Evolutionary conservation across 2,329 filamentous ascomycete genomes (phyloP).

Genomic region (Fusarium staphyleae): DNA sequence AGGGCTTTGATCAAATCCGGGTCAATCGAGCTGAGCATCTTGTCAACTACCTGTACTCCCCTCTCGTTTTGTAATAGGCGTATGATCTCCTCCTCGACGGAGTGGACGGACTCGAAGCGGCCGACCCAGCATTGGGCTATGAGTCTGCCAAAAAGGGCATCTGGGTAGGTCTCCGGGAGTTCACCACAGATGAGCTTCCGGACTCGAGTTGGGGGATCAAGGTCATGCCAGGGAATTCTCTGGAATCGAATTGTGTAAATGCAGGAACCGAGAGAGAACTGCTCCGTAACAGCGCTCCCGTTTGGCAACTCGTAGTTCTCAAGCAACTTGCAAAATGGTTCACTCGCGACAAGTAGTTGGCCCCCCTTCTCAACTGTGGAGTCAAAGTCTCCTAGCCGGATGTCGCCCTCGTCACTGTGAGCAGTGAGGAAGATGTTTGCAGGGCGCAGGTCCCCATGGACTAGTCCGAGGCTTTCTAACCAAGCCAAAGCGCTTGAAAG

Average conservation of each 20-base stretch:
- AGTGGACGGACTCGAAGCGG: no score
- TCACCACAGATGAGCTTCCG: not conserved
- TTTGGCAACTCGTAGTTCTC: not conserved
- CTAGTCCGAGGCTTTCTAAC: no score
- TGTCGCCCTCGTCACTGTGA: constrained; percentile 2
- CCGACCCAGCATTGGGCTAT: not conserved
- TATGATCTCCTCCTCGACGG: no score
- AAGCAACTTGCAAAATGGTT: constrained; percentile 1
- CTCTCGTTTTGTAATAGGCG: no score
- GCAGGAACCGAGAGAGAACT: constrained; percentile 13
- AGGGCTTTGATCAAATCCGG: no score
- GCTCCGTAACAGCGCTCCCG: constrained; percentile 4
- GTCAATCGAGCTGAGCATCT: no score
- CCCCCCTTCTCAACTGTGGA: not conserved
- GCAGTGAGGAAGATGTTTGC: no score
- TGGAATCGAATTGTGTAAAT: constrained; percentile 9
- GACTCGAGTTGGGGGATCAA: not conserved
- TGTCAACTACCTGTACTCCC: no score
- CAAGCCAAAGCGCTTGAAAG: no score
- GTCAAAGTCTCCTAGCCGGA: constrained; percentile 10
- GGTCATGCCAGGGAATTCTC: not conserved
- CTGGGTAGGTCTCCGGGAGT: not conserved
- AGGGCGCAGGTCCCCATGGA: no score
- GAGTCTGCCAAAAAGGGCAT: not conserved
- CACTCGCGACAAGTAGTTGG: not conserved